These are phyloP conservation scores for Xylaria venustula DNA, from an alignment of 495 filamentous ascomycete genomes.

Conservation along the genomic window DNA sequence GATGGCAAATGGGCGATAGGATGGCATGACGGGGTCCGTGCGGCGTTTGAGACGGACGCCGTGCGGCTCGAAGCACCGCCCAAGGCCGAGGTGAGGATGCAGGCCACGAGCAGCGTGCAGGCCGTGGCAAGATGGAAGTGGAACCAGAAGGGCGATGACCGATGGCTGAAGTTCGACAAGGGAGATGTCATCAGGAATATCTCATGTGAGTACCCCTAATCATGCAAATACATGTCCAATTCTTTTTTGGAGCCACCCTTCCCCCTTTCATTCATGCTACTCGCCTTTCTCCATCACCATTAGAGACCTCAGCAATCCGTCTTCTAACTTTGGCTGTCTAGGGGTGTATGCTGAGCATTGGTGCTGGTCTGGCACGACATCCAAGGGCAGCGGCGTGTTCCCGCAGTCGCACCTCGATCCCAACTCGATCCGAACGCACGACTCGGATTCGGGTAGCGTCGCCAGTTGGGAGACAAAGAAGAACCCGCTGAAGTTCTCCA, in stretches of 20 bases:
- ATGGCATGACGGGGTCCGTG: conserved; percentile 45
- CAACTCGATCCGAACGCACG: conserved; percentile 26
- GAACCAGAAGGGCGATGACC: conserved; percentile 39
- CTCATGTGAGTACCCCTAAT: conserved; percentile 38
- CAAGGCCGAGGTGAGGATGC: conserved; percentile 34
- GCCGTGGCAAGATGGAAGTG: conserved; percentile 47
- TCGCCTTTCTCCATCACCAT: not conserved
- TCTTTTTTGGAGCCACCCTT: too few relatives aligned
- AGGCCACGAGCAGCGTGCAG: conserved; percentile 32
- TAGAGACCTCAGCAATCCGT: too few relatives aligned
- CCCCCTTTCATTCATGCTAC: too few relatives aligned
- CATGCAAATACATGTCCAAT: too few relatives aligned
- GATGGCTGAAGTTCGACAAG: conserved; percentile 49
- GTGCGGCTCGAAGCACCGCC: conserved; percentile 39
- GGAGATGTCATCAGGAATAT: conserved; percentile 46
- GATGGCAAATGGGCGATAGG: conserved; percentile 48
- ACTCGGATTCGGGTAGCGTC: conserved; percentile 27
- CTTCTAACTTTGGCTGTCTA: conserved; percentile 12
- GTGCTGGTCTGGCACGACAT: conserved; percentile 49
- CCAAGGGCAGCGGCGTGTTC: conserved; percentile 47
- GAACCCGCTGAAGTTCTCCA: conserved; percentile 26
- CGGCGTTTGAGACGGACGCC: conserved; percentile 39
- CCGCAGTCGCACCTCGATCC: conserved; percentile 42
- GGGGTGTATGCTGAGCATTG: conserved; percentile 41
- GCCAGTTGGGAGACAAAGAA: conserved; percentile 34